Evolutionary conservation across 2,329 filamentous ascomycete genomes (phyloP).

Genomic region (Hypoxylon sp.): DNA sequence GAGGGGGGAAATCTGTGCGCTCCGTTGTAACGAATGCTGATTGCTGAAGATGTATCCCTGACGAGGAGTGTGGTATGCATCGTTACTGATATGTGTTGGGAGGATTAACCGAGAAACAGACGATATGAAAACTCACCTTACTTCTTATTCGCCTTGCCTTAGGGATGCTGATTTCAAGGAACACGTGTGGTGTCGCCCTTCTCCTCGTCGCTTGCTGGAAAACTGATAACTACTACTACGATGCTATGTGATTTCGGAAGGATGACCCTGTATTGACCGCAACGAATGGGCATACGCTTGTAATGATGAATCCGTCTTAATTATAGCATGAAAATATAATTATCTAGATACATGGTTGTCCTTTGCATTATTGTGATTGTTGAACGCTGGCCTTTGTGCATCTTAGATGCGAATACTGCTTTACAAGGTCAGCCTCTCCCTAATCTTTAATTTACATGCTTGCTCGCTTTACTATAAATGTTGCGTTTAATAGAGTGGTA

Average conservation of each 20-base stretch:
- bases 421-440: neutral
- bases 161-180: neutral
- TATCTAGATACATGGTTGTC: neutral
- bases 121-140: slow-evolving; percentile 18
- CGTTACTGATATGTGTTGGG: slow-evolving; percentile 11
- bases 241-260: neutral
- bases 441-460: neutral
- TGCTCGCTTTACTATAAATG: neutral
- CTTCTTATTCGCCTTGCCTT: neutral
- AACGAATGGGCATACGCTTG: neutral
- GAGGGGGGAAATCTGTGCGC: neutral
- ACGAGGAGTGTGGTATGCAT: slow-evolving; percentile 14
- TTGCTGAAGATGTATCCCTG: neutral
- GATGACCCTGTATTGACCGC: neutral
- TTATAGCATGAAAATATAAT: neutral
- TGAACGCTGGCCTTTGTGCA: neutral
- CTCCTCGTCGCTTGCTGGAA: neutral
- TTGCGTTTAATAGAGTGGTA: neutral
- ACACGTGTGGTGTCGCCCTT: neutral
- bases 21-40: neutral
- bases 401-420: too few species aligned
- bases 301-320: neutral
- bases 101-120: slow-evolving; percentile 8
- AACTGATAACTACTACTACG: neutral
- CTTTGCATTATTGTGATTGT: neutral